Percentiles rank a stretch among this genome's conserved stretches.
Evolutionary conservation across 2,329 filamentous ascomycete species (phyloP).

Genomic region (Colletotrichum trifolii): DNA sequence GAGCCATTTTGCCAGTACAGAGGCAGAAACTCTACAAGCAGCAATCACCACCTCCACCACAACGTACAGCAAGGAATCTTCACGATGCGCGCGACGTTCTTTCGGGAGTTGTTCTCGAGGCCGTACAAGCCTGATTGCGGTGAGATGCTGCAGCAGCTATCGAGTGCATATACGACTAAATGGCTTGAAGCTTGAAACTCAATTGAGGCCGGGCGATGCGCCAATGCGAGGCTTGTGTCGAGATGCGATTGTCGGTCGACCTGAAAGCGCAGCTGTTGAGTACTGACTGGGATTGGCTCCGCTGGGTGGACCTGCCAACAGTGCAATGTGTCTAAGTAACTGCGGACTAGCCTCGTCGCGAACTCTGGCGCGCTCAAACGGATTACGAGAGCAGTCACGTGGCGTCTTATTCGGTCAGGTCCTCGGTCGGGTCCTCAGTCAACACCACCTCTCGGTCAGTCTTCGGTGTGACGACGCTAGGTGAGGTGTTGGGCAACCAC

Average conservation of each 20-base stretch:
- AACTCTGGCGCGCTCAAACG: neutral
- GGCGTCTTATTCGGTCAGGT: neutral
- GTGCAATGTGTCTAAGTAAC: no score
- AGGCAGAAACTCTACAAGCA: neutral
- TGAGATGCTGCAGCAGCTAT: neutral
- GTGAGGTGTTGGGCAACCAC: no score
- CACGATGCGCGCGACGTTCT: conserved; percentile 14
- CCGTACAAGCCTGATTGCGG: no score
- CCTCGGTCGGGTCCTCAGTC: neutral
- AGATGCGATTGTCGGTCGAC: conserved; percentile 9
- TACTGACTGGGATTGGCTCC: conserved; percentile 8
- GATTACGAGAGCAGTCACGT: neutral
- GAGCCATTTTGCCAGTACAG: conserved; percentile 47
- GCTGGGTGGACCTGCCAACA: no score
- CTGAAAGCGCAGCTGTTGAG: conserved; percentile 9
- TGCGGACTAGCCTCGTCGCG: conserved; percentile 26
- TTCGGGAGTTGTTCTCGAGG: neutral
- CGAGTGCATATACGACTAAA: neutral
- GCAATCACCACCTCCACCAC: neutral
- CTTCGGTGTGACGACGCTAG: no score
- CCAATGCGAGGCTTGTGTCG: neutral
- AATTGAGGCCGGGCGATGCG: conserved; percentile 7
- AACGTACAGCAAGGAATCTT: neutral
- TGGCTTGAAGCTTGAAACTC: neutral
- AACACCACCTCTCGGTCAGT: neutral